Percentiles rank a stretch among this genome's conserved stretches.
phyloP scores from a whole-genome alignment of 2,329 filamentous ascomycete species.

The Alternaria metachromatica region DNA sequence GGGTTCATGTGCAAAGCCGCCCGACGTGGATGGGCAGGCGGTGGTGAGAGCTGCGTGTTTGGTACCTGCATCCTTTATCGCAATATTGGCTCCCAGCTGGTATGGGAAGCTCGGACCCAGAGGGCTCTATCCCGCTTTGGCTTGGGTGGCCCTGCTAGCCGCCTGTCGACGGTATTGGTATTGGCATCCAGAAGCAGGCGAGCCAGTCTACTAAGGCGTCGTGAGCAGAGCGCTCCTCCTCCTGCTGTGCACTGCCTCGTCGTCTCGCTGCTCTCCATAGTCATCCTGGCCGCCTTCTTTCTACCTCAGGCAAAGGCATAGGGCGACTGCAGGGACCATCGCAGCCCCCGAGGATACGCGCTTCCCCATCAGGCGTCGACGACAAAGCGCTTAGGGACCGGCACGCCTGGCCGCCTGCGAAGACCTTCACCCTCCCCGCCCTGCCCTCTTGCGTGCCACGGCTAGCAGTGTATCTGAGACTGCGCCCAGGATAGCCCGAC shows the following conservation, averaged over 20 bases:
- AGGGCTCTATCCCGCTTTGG: constrained; percentile 11
- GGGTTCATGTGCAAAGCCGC: background rate
- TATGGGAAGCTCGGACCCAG: constrained; percentile 7
- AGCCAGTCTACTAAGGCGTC: background rate
- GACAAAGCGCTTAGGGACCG: constrained; percentile 20
- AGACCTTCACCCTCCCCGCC: constrained; percentile 11
- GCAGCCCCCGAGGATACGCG: constrained; percentile 10
- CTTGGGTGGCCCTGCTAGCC: constrained; percentile 19
- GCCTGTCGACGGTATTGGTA: constrained; percentile 16
- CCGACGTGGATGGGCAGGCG: background rate
- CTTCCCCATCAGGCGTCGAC: constrained; percentile 14
- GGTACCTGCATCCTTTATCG: constrained; percentile 21
- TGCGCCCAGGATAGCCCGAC: constrained; percentile 14
- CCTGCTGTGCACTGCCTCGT: background rate
- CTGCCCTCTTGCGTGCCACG: constrained; percentile 1
- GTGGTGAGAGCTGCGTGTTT: background rate
- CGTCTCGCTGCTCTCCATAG: background rate
- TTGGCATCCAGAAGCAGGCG: constrained; percentile 6
- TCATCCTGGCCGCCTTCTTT: background rate
- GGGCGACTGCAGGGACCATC: constrained; percentile 4
- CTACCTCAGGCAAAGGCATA: background rate
- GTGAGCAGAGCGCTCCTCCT: background rate
- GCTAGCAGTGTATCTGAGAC: constrained; percentile 32
- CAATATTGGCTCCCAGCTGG: constrained; percentile 17
- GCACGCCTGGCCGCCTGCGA: constrained; percentile 6